phyloP scores from a whole-genome alignment of 2,329 filamentous ascomycete species.

The Phoma herbarum region DNA sequence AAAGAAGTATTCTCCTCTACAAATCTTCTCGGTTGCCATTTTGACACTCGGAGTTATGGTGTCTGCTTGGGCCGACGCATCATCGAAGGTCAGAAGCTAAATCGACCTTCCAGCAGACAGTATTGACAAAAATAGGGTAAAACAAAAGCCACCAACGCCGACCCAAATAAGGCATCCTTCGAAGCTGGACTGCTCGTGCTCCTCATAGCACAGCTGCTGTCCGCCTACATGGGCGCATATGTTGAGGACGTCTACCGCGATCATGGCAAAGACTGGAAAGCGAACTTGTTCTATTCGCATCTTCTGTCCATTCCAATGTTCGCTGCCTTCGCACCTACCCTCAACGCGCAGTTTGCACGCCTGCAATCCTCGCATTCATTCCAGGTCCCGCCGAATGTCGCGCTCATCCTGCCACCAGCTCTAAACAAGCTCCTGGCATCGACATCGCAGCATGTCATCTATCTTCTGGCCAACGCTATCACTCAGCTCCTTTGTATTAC shows the following conservation, averaged over 20 bases:
- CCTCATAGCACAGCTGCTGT: slow-evolving; percentile 86
- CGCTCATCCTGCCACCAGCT: slow-evolving; percentile 39
- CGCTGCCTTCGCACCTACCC: slow-evolving; percentile 72
- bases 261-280: slow-evolving; percentile 91
- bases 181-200: slow-evolving; percentile 80
- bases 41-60: slow-evolving; percentile 87
- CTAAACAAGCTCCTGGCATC: slow-evolving; percentile 43
- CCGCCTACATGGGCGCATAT: slow-evolving; percentile 93
- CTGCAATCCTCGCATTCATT: slow-evolving; percentile 72
- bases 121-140: slow-evolving; percentile 50
- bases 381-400: slow-evolving; percentile 45
- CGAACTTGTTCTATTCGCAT: slow-evolving; percentile 94
- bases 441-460: slow-evolving; percentile 73
- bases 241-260: slow-evolving; percentile 87
- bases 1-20: slow-evolving; percentile 81
- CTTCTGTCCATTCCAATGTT: slow-evolving; percentile 80
- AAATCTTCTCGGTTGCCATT: slow-evolving; percentile 81
- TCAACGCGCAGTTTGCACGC: slow-evolving; percentile 69
- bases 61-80: slow-evolving; percentile 88
- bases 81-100: slow-evolving; percentile 72
- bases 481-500: slow-evolving; percentile 96
- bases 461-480: slow-evolving; percentile 77
- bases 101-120: neutral
- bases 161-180: slow-evolving; percentile 59
- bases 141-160: slow-evolving; percentile 52